A percentile compares a stretch with the other conserved stretches of the same genome.
Evolutionary conservation across 768 basidiomycete species (phyloP).

Genomic region (Mycena haematopus): DNA sequence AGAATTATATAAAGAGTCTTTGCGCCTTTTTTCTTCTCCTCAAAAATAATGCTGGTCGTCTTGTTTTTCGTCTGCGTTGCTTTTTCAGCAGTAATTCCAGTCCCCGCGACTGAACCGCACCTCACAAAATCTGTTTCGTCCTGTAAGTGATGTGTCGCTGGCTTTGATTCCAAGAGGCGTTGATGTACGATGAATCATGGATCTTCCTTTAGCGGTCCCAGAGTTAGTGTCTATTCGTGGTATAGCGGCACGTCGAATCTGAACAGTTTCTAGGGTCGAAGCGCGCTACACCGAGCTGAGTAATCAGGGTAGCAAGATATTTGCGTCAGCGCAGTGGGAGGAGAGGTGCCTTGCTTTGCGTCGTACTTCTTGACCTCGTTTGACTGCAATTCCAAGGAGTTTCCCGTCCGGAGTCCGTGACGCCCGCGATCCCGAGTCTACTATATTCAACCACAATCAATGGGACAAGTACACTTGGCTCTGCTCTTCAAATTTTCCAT

Average conservation of each 20-base stretch:
- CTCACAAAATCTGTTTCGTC: not conserved
- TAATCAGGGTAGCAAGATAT: constrained; percentile 7
- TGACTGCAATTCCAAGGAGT: constrained; percentile 1
- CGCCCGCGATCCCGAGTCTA: constrained; percentile 13
- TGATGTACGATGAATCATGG: not conserved
- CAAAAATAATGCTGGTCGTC: constrained; percentile 3
- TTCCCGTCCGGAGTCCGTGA: constrained; percentile 7
- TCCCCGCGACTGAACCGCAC: not conserved
- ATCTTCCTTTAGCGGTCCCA: not conserved
- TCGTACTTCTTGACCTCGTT: not conserved
- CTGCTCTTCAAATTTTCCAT: not conserved
- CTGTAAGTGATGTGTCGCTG: not conserved
- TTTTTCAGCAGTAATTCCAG: constrained; percentile 12
- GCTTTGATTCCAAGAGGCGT: not conserved
- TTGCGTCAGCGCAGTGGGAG: constrained; percentile 21
- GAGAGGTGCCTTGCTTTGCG: not conserved
- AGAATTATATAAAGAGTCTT: constrained; percentile 5
- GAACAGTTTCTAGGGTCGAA: constrained; percentile 2
- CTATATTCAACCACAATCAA: constrained; percentile 14
- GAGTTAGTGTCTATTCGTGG: constrained; percentile 11
- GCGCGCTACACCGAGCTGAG: not conserved
- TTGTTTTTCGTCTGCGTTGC: constrained; percentile 3
- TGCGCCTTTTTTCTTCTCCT: not conserved
- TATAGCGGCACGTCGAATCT: not conserved
- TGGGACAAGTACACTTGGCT: constrained; percentile 2